A percentile compares a stretch with the other conserved stretches of the same genome.
Evolutionary conservation across 495 filamentous ascomycete species (phyloP).

Genomic region (Penicillium simplicissimum): DNA sequence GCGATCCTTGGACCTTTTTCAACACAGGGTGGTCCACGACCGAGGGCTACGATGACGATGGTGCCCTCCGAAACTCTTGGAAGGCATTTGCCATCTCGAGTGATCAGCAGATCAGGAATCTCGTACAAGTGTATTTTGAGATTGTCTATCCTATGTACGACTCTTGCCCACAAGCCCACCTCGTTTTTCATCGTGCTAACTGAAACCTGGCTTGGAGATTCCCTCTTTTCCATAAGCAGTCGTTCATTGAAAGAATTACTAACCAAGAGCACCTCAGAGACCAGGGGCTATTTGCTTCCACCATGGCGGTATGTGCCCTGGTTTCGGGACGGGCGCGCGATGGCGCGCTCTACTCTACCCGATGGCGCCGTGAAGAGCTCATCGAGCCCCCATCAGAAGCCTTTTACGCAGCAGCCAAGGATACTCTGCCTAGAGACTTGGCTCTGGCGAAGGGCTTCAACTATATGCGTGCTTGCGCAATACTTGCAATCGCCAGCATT

Average conservation of each 20-base stretch:
- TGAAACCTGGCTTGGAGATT: slow-evolving; percentile 31
- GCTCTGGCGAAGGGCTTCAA: slow-evolving; percentile 40
- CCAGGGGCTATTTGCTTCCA: slow-evolving; percentile 46
- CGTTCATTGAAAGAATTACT: slow-evolving; percentile 37
- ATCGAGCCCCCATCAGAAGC: slow-evolving; percentile 38
- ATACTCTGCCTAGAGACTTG: slow-evolving; percentile 41
- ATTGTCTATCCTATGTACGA: slow-evolving; percentile 41
- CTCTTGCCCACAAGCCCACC: background rate
- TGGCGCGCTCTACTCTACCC: slow-evolving; percentile 39
- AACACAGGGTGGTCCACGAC: slow-evolving; percentile 23
- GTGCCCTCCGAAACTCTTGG: slow-evolving; percentile 32
- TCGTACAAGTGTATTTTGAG: slow-evolving; percentile 47
- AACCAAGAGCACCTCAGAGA: slow-evolving; percentile 42
- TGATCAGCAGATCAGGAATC: slow-evolving; percentile 33
- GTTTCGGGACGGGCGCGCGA: slow-evolving; percentile 48
- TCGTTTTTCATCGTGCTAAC: slow-evolving; percentile 1
- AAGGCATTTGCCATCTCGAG: slow-evolving; percentile 34
- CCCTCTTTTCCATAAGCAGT: slow-evolving; percentile 50
- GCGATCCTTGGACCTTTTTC: slow-evolving; percentile 30
- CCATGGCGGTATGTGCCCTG: slow-evolving; percentile 53
- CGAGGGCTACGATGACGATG: slow-evolving; percentile 31
- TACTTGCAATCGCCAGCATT: slow-evolving; percentile 49
- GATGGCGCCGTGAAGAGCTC: slow-evolving; percentile 33
- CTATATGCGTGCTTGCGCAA: slow-evolving; percentile 47
- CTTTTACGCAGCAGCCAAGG: slow-evolving; percentile 49